These are phyloP conservation scores for Kluyveromyces dobzhanskii DNA, from an alignment of 805 yeast species.

Conservation along the genomic window DNA sequence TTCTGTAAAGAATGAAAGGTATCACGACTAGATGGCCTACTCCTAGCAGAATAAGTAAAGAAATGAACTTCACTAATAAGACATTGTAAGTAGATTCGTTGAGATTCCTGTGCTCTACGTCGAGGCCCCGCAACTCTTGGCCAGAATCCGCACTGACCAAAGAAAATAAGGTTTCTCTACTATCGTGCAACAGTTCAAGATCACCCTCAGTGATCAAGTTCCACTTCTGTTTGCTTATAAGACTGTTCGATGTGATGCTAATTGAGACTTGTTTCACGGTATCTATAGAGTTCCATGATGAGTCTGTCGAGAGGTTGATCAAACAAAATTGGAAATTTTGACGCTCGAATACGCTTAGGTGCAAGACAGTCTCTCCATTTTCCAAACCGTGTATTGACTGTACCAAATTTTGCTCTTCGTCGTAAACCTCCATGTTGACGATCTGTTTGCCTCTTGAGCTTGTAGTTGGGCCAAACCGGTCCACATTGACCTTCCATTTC, in stretches of 20 bases:
- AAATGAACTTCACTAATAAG: background rate
- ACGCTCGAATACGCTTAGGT: constrained; percentile 7
- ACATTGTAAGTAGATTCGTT: constrained; percentile 7
- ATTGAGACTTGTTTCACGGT: constrained; percentile 15
- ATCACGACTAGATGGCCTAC: background rate
- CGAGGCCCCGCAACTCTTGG: constrained; percentile 9
- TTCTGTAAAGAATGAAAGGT: background rate
- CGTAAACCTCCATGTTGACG: constrained; percentile 11
- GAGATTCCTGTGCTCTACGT: constrained; percentile 11
- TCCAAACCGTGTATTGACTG: constrained; percentile 13
- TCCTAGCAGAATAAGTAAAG: background rate
- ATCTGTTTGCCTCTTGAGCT: constrained; percentile 19
- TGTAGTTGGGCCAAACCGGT: constrained; percentile 22
- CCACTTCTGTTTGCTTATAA: background rate
- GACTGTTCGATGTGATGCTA: constrained; percentile 9
- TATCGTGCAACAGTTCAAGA: constrained; percentile 2
- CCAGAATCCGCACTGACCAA: constrained; percentile 5
- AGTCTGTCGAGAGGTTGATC: constrained; percentile 24
- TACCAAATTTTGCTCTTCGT: constrained; percentile 12
- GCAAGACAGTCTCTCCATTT: constrained; percentile 12
- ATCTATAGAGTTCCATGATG: constrained; percentile 29
- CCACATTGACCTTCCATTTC: constrained; percentile 10
- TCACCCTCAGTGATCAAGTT: constrained; percentile 2
- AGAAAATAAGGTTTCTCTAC: constrained; percentile 5
- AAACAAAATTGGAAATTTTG: constrained; percentile 22